A percentile compares a stretch with the other conserved stretches of the same genome.
These are phyloP conservation scores for Chloropicon primus DNA, from an alignment of 139 green algal species.

Conservation along the genomic window DNA sequence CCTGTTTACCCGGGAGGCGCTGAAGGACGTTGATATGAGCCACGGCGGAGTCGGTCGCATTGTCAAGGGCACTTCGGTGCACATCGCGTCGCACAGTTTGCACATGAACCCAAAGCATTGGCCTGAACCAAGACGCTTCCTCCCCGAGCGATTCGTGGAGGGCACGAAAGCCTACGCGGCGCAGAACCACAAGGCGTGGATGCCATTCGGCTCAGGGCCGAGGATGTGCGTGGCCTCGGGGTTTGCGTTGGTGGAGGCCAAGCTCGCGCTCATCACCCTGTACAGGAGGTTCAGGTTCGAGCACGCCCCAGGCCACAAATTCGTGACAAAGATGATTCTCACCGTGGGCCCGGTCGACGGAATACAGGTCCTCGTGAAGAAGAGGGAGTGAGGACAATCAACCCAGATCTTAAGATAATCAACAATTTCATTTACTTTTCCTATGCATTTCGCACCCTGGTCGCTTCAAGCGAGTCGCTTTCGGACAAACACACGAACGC, in stretches of 20 bases:
- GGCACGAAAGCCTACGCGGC: background rate
- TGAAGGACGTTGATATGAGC: constrained; percentile 13
- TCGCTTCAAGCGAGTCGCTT: too few relatives aligned
- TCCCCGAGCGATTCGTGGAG: constrained; percentile 37
- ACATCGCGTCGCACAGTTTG: constrained; percentile 26
- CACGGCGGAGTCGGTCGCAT: background rate
- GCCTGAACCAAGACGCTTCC: constrained; percentile 27
- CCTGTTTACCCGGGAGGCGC: constrained; percentile 2
- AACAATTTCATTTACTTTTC: too few relatives aligned
- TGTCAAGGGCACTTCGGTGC: constrained; percentile 18
- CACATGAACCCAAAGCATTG: constrained; percentile 33
- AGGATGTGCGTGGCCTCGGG: constrained; percentile 38
- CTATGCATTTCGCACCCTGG: too few relatives aligned
- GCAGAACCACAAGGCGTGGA: constrained; percentile 20
- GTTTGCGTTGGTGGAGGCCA: constrained; percentile 36
- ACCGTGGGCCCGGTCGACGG: background rate
- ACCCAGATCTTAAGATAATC: too few relatives aligned
- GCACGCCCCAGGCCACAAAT: constrained; percentile 7
- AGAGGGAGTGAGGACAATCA: too few relatives aligned
- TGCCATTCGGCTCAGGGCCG: constrained; percentile 38
- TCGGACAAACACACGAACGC: too few relatives aligned
- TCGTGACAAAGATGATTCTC: background rate
- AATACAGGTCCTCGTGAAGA: background rate
- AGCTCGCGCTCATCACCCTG: constrained; percentile 29
- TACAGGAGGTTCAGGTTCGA: constrained; percentile 26